These are phyloP conservation scores for Aspergillus piperis DNA, from an alignment of 2,329 filamentous ascomycete genomes.

Conservation along the genomic window DNA sequence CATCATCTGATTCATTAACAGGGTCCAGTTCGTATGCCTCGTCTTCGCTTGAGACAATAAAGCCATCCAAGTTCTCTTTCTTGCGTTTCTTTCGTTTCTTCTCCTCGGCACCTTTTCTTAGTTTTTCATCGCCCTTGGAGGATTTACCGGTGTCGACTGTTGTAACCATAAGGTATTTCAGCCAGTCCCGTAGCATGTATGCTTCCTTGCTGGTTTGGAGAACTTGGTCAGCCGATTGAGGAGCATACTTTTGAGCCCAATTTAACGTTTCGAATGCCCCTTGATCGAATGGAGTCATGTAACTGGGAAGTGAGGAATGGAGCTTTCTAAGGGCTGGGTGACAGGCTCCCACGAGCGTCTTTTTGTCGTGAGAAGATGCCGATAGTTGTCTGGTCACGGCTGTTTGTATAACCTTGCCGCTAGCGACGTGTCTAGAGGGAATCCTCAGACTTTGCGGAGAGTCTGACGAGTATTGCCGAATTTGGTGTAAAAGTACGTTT, in stretches of 20 bases:
- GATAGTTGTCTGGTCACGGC: constrained; percentile 35
- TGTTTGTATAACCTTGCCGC: constrained; percentile 31
- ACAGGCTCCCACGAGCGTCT: constrained; percentile 11
- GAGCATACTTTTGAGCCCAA: constrained; percentile 87
- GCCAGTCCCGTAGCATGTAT: constrained; percentile 74
- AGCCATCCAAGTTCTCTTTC: constrained; percentile 74
- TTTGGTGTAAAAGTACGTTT: constrained; percentile 31
- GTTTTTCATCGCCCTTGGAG: constrained; percentile 30
- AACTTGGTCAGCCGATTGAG: constrained; percentile 67
- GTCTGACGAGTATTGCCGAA: background rate
- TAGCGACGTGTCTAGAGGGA: constrained; percentile 32
- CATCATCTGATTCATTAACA: constrained; percentile 61
- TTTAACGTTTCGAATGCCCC: constrained; percentile 70
- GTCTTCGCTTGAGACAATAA: constrained; percentile 77
- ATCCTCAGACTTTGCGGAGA: constrained; percentile 26
- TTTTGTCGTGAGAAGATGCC: constrained; percentile 12
- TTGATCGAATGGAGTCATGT: constrained; percentile 76
- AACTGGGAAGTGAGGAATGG: constrained; percentile 60
- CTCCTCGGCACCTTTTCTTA: constrained; percentile 25
- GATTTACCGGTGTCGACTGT: constrained; percentile 66
- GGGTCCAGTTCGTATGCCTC: constrained; percentile 71
- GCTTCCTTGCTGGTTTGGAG: constrained; percentile 74
- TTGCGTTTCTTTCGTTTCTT: constrained; percentile 63
- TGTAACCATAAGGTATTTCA: constrained; percentile 72
- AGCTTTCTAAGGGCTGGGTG: constrained; percentile 64